Evolutionary conservation across 2,329 filamentous ascomycete genomes (phyloP), one percentile per base, ranked within the genome.

Genomic region (Lasiodiplodia sp.): DNA sequence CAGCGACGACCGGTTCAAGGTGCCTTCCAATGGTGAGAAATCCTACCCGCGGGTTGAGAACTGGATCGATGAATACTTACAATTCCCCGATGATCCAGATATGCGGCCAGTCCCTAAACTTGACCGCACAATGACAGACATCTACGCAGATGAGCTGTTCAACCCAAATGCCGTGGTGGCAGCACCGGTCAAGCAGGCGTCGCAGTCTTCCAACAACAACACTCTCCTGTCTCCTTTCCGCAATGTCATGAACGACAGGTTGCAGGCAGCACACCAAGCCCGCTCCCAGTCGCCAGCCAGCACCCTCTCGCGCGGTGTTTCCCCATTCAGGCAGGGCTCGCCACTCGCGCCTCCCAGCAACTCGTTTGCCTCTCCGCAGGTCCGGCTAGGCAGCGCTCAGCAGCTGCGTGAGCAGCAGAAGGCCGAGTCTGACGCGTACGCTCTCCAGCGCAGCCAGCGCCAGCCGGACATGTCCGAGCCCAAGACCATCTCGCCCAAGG

Each of bases 401-500:
- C 85, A 86, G 16, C 82, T 88, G 74, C 83, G 89, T 47, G 88
- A 91, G 75, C 86, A 88, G 71, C 83, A 82, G 68, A 89, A 89
- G 74, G 85, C 86, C 6, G 85, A 88, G 73, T 86, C 87, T 52
- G 89, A 90, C 69, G 86, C 85, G 71, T 80, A 83, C 71, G 78
- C 79, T 12, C 78, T 80, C 70, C 80, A 80, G 71, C 72, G 79
- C 34, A 78, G 78, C 60, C 76, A 80, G 72, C 76, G 78, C 58
- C 76, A 78, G 60, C 73, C 71, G 65, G 78, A 85, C 28, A 78
- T 81, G 70, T 74, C 82, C 53, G 73, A 80, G n/a, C 86, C 88
- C 1, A 92, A 93, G 79, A 97, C 95, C 0, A 97, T 99, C 57
- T 98, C 95, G 1, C 96, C 95, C 28, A 96, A 97, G 81, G 95